Percentiles rank a stretch among this genome's conserved stretches.
Evolutionary conservation across 1,284 basidiomycete species (phyloP).

Genomic region (Ceratobasidium papillatum): DNA sequence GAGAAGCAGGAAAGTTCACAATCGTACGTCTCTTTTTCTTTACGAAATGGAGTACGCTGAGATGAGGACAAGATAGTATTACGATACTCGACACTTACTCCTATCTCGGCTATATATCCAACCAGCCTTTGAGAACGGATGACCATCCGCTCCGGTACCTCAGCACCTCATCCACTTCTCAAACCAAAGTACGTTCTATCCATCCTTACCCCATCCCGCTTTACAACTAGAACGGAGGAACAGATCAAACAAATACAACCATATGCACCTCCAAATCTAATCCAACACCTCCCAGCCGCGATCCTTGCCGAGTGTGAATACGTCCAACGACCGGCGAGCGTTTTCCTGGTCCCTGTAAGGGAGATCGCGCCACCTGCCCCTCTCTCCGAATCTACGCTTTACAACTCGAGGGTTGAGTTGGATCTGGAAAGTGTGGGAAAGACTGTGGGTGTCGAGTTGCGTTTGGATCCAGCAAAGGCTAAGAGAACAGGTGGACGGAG

Average conservation of each 20-base stretch:
- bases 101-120: constrained; percentile 38
- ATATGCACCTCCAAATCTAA: constrained; percentile 36
- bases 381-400: neutral
- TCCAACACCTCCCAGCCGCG: constrained; percentile 40
- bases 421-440: neutral
- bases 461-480: constrained; percentile 3
- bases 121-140: constrained; percentile 23
- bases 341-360: constrained; percentile 7
- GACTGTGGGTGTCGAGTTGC: neutral
- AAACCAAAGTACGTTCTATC: neutral
- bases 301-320: constrained; percentile 40
- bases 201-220: neutral
- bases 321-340: neutral
- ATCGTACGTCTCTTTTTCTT: neutral
- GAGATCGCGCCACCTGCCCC: constrained; percentile 14
- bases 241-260: neutral
- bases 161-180: constrained; percentile 27
- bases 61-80: constrained; percentile 9
- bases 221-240: neutral
- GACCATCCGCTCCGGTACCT: constrained; percentile 24
- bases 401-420: neutral
- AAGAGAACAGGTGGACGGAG: neutral
- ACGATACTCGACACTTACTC: constrained; percentile 33
- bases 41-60: neutral
- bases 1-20: neutral